A percentile compares a stretch with the other conserved stretches of the same genome.
phyloP scores from a whole-genome alignment of 768 basidiomycete genomes.

The Daedaleopsis nitida region DNA sequence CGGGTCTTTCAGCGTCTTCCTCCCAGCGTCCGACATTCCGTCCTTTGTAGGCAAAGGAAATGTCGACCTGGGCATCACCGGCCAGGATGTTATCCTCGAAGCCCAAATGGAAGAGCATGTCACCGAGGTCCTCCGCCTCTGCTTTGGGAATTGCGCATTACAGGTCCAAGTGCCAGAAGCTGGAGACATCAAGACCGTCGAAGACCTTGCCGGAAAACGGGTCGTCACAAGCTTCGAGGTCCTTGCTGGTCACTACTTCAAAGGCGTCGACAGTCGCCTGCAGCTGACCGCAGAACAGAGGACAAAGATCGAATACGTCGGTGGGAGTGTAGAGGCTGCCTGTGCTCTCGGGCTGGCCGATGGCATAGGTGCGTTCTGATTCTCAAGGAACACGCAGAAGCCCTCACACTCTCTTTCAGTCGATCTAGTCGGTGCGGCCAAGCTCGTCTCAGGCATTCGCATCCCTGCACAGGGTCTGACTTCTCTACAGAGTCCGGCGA shows the following conservation, averaged over 20 bases:
- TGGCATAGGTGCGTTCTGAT: slow-evolving; percentile 75
- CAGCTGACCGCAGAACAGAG: slow-evolving; percentile 52
- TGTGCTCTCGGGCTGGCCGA: slow-evolving; percentile 96
- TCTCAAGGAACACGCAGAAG: not conserved
- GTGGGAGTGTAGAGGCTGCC: slow-evolving; percentile 97
- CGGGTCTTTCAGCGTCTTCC: slow-evolving; percentile 70
- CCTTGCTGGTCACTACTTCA: slow-evolving; percentile 81
- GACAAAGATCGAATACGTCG: slow-evolving; percentile 93
- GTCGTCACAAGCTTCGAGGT: slow-evolving; percentile 95
- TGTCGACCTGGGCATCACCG: slow-evolving; percentile 96
- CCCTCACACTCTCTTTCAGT: slow-evolving; percentile 49
- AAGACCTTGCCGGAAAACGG: slow-evolving; percentile 86
- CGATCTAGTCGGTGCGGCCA: slow-evolving; percentile 84
- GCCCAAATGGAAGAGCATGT: slow-evolving; percentile 78
- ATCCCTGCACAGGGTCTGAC: not conserved
- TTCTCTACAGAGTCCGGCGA: slow-evolving; percentile 84
- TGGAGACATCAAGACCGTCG: slow-evolving; percentile 65
- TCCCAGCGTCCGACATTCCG: slow-evolving; percentile 95
- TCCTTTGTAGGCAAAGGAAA: slow-evolving; percentile 98
- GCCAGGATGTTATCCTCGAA: slow-evolving; percentile 96
- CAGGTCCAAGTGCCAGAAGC: slow-evolving; percentile 90
- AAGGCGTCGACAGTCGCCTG: slow-evolving; percentile 55
- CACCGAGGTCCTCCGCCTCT: slow-evolving; percentile 78
- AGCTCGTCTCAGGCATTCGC: not conserved
- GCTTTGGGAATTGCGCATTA: slow-evolving; percentile 89